Evolutionary conservation across 768 basidiomycete species (phyloP), one percentile per base, ranked within the genome.

Genomic region (Hydnomerulius pinastri): DNA sequence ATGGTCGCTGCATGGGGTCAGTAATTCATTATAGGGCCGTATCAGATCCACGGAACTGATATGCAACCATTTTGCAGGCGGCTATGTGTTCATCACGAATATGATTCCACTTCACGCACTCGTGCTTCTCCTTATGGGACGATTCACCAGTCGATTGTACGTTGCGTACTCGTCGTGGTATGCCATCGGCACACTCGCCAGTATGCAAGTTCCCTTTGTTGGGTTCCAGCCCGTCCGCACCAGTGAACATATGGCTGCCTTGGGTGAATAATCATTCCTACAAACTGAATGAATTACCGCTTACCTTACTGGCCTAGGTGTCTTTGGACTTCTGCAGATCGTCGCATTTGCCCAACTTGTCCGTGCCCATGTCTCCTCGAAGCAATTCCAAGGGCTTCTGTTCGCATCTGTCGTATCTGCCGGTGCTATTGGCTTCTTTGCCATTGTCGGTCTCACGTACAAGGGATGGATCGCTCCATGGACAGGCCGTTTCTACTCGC

Each of bases 1-100:
- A 99, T 99, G 97, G 97, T 99, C n/a, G 96, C 97, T 45, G 97
- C 97, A 25, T 99, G 97, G 97, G 97, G 96, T 89, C 60, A 51
- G 81, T 72, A 12, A 13, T 41, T 1, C 21, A 4, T 40, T 30
- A 4, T 23, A 33, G 25, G 10, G 25, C 29, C 27, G 13, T 13
- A 32, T 17, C 17, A 36, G 18, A 3, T 32, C 11, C 12, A 2
- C 10, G 28, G 44, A 20, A 43, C 46, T 66, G 41, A 66, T 29
- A n/a, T 35, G 32, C 29, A 25, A 17, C 44, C 49, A 4, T 32
- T 28, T n/a, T n/a, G 10, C 43, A 92, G 91, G 92, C 77, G 93
- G 94, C 57, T 99, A 98, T 72, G 97, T 90, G 0, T 99, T 99
- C 79, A 99, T 99, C 70, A 99, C 97, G 39, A 99, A 99, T 78